Conservation (phyloP, 805 yeast species). For the Schwanniomyces pseudopolymorphus region DNA sequence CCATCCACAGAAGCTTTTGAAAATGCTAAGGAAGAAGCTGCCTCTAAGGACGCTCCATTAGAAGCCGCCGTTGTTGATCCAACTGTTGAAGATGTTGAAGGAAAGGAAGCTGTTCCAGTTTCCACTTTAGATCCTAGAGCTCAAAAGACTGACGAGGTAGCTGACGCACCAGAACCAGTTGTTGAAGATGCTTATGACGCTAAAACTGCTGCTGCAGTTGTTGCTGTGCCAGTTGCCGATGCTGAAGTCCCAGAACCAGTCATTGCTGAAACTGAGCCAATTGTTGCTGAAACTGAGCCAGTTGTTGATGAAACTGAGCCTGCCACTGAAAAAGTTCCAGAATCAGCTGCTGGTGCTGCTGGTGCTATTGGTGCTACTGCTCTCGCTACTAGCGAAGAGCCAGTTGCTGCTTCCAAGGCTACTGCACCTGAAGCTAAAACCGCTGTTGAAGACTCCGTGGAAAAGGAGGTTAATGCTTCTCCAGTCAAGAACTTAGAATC, state of each 20-base stretch:
- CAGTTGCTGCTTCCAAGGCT: background rate
- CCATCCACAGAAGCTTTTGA: constrained; percentile 4
- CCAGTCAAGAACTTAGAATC: constrained; percentile 13
- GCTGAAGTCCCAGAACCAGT: constrained; percentile 2
- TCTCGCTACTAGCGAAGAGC: background rate
- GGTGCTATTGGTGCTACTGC: constrained; percentile 3
- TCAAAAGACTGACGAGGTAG: background rate
- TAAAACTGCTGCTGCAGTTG: constrained; percentile 8
- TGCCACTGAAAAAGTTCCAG: background rate
- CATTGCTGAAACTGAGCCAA: constrained; percentile 9
- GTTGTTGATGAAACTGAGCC: constrained; percentile 5
- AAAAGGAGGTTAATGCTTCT: constrained; percentile 21
- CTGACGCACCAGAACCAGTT: background rate
- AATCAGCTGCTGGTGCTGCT: constrained; percentile 7
- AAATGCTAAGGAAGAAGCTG: constrained; percentile 5
- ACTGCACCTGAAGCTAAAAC: background rate
- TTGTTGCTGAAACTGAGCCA: constrained; percentile 8
- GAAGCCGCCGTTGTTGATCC: background rate
- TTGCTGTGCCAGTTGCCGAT: constrained; percentile 9
- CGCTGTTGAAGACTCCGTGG: constrained; percentile 3
- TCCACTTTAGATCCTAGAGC: constrained; percentile 8
- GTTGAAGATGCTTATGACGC: constrained; percentile 4
- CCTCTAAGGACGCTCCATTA: constrained; percentile 11
- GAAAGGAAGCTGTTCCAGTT: constrained; percentile 3
- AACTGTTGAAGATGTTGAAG: background rate